These are phyloP conservation scores for Saturnispora kantuleensis DNA, from an alignment of 805 yeast genomes.

Conservation along the genomic window DNA sequence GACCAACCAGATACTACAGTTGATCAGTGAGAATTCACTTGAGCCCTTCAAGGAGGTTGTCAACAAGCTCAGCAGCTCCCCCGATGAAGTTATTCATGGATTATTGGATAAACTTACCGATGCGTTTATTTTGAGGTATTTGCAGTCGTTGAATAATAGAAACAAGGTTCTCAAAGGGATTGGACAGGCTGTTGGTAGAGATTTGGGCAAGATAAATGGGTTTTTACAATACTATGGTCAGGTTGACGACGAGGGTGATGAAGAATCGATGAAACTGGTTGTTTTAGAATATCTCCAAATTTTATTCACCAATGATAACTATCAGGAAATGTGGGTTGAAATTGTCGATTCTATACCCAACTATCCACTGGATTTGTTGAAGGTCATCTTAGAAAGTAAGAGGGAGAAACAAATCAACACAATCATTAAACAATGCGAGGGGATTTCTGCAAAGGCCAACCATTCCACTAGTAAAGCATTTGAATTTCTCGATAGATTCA, in stretches of 20 bases:
- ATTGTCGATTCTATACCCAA: conserved; percentile 6
- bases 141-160: conserved; percentile 18
- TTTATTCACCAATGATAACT: conserved; percentile 34
- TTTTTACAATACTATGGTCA: conserved; percentile 29
- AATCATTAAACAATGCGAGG: conserved; percentile 2
- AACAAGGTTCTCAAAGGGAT: conserved; percentile 22
- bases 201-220: conserved; percentile 46
- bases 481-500: conserved; percentile 5
- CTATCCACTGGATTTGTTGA: conserved; percentile 53
- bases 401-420: conserved; percentile 5
- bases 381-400: conserved; percentile 48
- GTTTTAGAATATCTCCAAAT: conserved; percentile 36
- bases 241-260: conserved; percentile 27
- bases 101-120: conserved; percentile 26
- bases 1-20: conserved; percentile 19
- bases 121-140: conserved; percentile 31
- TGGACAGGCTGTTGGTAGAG: conserved; percentile 46
- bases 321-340: conserved; percentile 8
- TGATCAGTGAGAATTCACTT: conserved; percentile 21
- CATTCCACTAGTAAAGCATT: background rate
- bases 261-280: conserved; percentile 26
- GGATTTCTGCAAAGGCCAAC: background rate
- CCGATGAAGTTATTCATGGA: conserved; percentile 21
- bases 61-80: conserved; percentile 8
- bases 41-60: conserved; percentile 22